These are phyloP conservation scores for Fusarium pininemorale DNA, from an alignment of 2,329 filamentous ascomycete genomes.

Conservation along the genomic window DNA sequence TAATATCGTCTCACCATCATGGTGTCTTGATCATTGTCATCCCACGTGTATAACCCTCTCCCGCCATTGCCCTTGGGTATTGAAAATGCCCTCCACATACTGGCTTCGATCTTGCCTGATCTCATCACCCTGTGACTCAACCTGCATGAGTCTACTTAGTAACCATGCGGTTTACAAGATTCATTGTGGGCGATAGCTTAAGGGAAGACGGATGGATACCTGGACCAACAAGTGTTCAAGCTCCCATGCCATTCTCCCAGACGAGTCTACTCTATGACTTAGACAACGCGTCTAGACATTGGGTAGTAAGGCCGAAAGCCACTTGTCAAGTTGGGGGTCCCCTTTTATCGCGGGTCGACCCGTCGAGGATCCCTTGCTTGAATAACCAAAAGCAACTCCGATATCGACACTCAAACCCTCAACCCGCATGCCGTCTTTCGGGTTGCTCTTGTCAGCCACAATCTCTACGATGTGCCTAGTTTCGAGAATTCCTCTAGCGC, in stretches of 20 bases:
- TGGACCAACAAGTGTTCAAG: neutral
- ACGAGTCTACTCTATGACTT: neutral
- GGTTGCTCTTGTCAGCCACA: neutral
- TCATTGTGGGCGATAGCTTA: neutral
- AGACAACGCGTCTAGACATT: neutral
- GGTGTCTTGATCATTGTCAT: constrained; percentile 18
- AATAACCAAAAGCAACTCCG: neutral
- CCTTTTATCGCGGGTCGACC: constrained; percentile 25
- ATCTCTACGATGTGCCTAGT: neutral
- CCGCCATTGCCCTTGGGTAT: neutral
- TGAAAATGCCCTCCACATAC: constrained; percentile 1
- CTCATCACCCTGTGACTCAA: neutral
- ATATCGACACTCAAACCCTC: neutral
- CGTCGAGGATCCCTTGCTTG: constrained; percentile 16
- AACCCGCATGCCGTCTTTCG: neutral
- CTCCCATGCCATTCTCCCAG: neutral
- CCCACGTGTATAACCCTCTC: neutral
- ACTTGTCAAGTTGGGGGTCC: neutral
- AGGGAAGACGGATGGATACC: neutral
- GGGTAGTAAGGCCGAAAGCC: neutral
- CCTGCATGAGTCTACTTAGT: neutral
- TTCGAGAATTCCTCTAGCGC: neutral
- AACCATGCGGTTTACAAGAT: constrained; percentile 5
- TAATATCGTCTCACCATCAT: constrained; percentile 10
- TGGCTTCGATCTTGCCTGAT: neutral